Evolutionary conservation across 805 yeast genomes (phyloP).

Genomic region (Metschnikowia colocasiae): DNA sequence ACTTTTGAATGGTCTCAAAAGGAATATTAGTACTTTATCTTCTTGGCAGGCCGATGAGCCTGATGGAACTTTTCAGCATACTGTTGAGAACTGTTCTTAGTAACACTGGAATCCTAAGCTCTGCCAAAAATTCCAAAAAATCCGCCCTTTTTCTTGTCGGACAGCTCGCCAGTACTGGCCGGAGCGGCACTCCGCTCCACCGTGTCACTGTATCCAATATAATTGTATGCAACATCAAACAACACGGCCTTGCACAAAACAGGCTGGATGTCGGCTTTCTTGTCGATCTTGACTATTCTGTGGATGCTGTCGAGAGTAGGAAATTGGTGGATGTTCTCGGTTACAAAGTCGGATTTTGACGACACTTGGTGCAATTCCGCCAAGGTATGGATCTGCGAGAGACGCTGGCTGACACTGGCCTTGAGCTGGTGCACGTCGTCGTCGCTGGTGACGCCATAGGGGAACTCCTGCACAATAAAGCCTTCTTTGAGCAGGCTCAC

Average conservation of each 20-base stretch:
- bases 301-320: slow-evolving; percentile 21
- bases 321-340: slow-evolving; percentile 46
- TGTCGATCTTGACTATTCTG: slow-evolving; percentile 23
- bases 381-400: slow-evolving; percentile 38
- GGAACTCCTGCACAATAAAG: slow-evolving; percentile 36
- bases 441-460: slow-evolving; percentile 40
- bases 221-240: slow-evolving; percentile 87
- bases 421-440: slow-evolving; percentile 27
- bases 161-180: slow-evolving; percentile 17
- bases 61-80: too few relatives aligned
- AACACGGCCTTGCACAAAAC: slow-evolving; percentile 82
- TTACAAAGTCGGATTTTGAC: slow-evolving; percentile 23
- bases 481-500: slow-evolving; percentile 17
- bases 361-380: slow-evolving; percentile 42
- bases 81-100: too few relatives aligned
- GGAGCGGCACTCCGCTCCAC: slow-evolving; percentile 11
- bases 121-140: slow-evolving; percentile 69
- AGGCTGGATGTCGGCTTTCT: slow-evolving; percentile 42
- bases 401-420: slow-evolving; percentile 15
- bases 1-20: too few relatives aligned
- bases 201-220: slow-evolving; percentile 50
- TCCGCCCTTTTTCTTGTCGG: slow-evolving; percentile 52
- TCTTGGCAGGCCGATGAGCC: too few relatives aligned
- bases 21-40: too few relatives aligned
- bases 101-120: too few relatives aligned